Evolutionary conservation across 345 rosid genomes (phyloP), one percentile per base, ranked within the genome.

Genomic region (Moricandia arvensis): DNA sequence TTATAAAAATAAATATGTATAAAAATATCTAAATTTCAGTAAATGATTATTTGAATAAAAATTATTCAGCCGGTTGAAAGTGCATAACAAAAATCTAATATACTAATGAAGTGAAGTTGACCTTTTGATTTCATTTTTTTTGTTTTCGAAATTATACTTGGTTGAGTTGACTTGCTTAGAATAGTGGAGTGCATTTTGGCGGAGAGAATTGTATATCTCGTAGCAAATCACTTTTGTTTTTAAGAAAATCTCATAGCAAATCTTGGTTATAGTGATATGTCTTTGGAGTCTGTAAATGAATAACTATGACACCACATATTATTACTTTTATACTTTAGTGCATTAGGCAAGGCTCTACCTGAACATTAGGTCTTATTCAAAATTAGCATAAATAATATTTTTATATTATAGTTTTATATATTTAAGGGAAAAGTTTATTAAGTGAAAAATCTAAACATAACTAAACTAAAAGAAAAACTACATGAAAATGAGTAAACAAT

Each of bases 111-210:
- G 10, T 7, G 55, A 66, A 16, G 33, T 54, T 59, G 30, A 72
- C 59, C 34, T 59, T 78, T 67, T 72, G 69, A 72, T 73, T 72
- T 78, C 73, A 9, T 72, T 57, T 57, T 43, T 70, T 53, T 34
- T 47, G 1, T 77, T 16, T 57, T 59, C 31, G 41, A 35, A 24
- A 35, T 30, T 47, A 33, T 58, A 18, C 34, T 72, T 15, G 73
- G 68, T 47, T 78, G 69, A 66, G 77, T 73, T 78, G 81, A 78
- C 74, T 78, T 78, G 15, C 74, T 78, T 78, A n/a, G 16, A 67
- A 67, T 72, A 66, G 77, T 78, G 81, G 77, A 69, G 30, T 37
- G 64, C 81, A 78, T 78, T 59, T 67, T 67, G 65, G 64, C 69
- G 60, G 64, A 72, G 49, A 55, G 64, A 78, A 67, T 38, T 72